Base-by-base conservation (phyloP, 2,329 filamentous ascomycete species). In the Curvularia verruculosa region DNA sequence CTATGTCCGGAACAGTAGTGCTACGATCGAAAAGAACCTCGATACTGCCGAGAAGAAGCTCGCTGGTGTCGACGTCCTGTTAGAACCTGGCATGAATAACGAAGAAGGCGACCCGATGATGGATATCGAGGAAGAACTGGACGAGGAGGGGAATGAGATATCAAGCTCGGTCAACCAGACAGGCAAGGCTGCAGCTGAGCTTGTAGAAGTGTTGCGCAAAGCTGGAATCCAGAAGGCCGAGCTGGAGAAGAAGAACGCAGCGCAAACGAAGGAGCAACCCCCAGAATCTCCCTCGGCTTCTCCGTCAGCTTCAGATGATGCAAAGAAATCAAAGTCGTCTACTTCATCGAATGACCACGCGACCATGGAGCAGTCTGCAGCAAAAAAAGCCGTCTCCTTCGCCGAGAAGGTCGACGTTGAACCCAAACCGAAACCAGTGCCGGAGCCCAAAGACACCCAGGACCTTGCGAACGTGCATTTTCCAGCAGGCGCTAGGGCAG, bases 61-160 rank as follows among this genome's bases (percentile, higher is more conserved):
- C 47, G 85, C 86, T 15, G 85, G 85, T 9, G 65, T 67, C 53
- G 54, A 82, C 89, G 10, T 81, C 21, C 34, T 85, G 9, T 79
- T 87, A 3, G 83, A 87, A 23, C 84, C 87, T 0, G 86, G 87
- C 52, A 81, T 83, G 43, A 81, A 80, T 50, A 87, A 89, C 58
- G 89, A 90, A 58, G 87, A 87, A 12, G 88, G 87, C 1, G 80
- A 92, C 49, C 90, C 92, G 0, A 85, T 98, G 56, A 93, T 90
- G 29, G 95, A 98, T 68, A 98, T 99, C 63, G 82, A 92, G 52
- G 95, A 99, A 77, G 87, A 96, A 78, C 81, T 98, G 23, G 95
- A 98, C 70, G 93, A 97, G 8, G 86, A 96, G 10, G 95, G 88
- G 54, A 95, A 96, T 69, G 84, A 98, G 3, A 77, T 96, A 48